phyloP scores from a whole-genome alignment of 2,329 filamentous ascomycete genomes.

The Venturia asperata region DNA sequence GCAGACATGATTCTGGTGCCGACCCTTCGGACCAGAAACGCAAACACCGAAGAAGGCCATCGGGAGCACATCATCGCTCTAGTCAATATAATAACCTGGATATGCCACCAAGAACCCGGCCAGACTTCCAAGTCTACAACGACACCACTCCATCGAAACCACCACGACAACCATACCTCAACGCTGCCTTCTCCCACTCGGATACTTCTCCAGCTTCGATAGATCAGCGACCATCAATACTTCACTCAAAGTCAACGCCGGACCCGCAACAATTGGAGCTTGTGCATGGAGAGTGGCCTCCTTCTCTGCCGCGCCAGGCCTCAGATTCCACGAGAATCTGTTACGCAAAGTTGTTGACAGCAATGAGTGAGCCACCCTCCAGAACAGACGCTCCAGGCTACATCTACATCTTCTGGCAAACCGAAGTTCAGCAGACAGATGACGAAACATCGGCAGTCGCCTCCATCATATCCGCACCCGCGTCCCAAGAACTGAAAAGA shows the following conservation, averaged over 20 bases:
- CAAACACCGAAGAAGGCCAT: background rate
- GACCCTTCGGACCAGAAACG: background rate
- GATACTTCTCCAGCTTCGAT: background rate
- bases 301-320: conserved; percentile 18
- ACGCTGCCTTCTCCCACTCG: background rate
- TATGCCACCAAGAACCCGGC: background rate
- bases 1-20: conserved; percentile 11
- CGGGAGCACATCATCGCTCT: background rate
- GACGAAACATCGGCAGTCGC: conserved; percentile 40
- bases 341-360: conserved; percentile 18
- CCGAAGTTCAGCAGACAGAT: conserved; percentile 53
- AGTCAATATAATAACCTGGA: background rate
- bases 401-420: conserved; percentile 99
- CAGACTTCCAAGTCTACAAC: conserved; percentile 13
- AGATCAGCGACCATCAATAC: conserved; percentile 1
- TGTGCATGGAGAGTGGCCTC: conserved; percentile 17
- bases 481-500: conserved; percentile 26
- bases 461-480: conserved; percentile 42
- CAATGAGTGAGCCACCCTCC: conserved; percentile 18
- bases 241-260: conserved; percentile 16
- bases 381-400: conserved; percentile 51
- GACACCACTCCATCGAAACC: conserved; percentile 12
- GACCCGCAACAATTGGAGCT: conserved; percentile 10
- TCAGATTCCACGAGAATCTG: conserved; percentile 1
- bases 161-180: conserved; percentile 10